Evolutionary conservation across 2,329 filamentous ascomycete species (phyloP), one percentile per base, ranked within the genome.

Genomic region (Fonsecaea multimorphosa): DNA sequence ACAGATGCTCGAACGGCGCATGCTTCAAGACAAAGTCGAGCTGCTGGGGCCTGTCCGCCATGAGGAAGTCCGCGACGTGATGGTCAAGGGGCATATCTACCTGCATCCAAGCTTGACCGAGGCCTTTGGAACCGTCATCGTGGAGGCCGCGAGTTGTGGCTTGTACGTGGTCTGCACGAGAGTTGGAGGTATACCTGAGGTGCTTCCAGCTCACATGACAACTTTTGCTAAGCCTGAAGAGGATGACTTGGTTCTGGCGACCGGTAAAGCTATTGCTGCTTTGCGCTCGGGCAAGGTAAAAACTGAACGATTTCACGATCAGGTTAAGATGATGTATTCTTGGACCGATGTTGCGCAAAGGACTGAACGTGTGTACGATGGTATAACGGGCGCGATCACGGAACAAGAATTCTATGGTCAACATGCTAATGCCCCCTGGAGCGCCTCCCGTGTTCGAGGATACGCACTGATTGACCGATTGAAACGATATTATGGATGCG

Each of bases 251-350:
- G 94, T 99, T 0, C 84, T 88, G 49, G 95, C 94, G 2, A 97
- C 96, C 0, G 91, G 92, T 19, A 90, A 89, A 71, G 95, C 96
- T 19, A 98, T 99, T 68, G 90, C 89, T 0, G 90, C 91, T 32
- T 84, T 99, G 63, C 89, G 94, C 52, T 90, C 90, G 5, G 94
- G 93, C 72, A 92, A 90, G 73, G 90, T 99, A 31, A 89, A 92
- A 68, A 96, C 95, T 0, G 94, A 98, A 76, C 87, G 90, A 49
- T 99, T 99, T 75, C 95, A 99, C 76, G 94, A 97, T 71, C 91
- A 98, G 78, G 95, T 99, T 68, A 93, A 94, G 78, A 91, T 91
- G 81, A 98, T 98, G 95, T 99, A 99, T 80, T 96, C 92, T 1
- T 99, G 95, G 95, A 91, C 91, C 31, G 94, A 99, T 76, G 94